Percentiles rank a stretch among this genome's conserved stretches.
Conservation (phyloP, 2,329 filamentous ascomycete species). For the Fusarium goolgardi region DNA sequence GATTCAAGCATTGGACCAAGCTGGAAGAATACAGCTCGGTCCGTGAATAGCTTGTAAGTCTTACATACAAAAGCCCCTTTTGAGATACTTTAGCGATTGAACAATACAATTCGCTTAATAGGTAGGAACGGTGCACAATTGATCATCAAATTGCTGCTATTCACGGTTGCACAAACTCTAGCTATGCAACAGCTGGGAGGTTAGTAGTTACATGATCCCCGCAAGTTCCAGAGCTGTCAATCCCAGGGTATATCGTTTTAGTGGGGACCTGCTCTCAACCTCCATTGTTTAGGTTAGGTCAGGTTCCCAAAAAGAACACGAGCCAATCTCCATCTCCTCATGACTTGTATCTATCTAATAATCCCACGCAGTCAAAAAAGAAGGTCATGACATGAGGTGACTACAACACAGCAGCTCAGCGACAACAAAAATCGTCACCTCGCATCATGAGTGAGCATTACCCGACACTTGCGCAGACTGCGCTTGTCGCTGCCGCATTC, state of each 20-base stretch:
- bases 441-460: slow-evolving; percentile 79
- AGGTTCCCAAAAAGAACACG: slow-evolving; percentile 30
- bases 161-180: background rate
- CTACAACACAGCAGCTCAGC: slow-evolving; percentile 25
- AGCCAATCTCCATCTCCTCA: slow-evolving; percentile 39
- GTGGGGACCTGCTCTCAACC: slow-evolving; percentile 13
- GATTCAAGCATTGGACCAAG: slow-evolving; percentile 6
- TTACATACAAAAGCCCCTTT: slow-evolving; percentile 20
- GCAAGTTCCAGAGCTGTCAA: slow-evolving; percentile 9
- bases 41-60: slow-evolving; percentile 21
- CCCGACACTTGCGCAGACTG: slow-evolving; percentile 90
- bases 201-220: background rate
- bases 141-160: background rate
- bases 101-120: background rate
- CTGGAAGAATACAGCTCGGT: slow-evolving; percentile 32
- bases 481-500: slow-evolving; percentile 85
- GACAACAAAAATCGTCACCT: slow-evolving; percentile 28
- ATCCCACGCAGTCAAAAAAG: background rate
- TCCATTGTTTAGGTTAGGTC: slow-evolving; percentile 3
- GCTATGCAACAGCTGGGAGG: too few relatives aligned
- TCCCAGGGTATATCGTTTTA: slow-evolving; percentile 27
- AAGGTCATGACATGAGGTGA: slow-evolving; percentile 44
- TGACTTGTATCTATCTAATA: slow-evolving; percentile 27
- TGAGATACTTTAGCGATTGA: background rate
- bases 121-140: background rate